Conservation (phyloP, 805 yeast species). For the Candida chilensis region DNA sequence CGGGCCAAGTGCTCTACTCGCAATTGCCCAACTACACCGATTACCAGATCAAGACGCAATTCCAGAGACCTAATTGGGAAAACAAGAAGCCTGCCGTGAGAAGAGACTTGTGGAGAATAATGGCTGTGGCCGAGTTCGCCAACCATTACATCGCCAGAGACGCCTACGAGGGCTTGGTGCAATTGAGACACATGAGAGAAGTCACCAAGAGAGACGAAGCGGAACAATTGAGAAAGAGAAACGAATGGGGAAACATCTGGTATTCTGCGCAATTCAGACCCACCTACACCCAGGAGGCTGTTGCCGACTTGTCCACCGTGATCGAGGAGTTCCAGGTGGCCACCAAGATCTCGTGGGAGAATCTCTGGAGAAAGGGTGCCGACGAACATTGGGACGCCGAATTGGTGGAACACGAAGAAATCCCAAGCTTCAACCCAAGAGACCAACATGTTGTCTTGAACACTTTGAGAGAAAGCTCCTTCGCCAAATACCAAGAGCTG, state of each 20-base stretch:
- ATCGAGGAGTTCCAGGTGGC: slow-evolving; percentile 52
- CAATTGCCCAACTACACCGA: slow-evolving; percentile 62
- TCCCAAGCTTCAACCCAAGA: slow-evolving; percentile 52
- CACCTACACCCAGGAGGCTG: slow-evolving; percentile 83
- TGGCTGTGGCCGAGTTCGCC: slow-evolving; percentile 73
- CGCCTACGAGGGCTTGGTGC: slow-evolving; percentile 66
- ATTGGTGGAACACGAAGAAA: slow-evolving; percentile 49
- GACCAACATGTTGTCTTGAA: slow-evolving; percentile 62
- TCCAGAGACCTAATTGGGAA: slow-evolving; percentile 82
- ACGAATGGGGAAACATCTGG: slow-evolving; percentile 78
- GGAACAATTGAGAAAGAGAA: slow-evolving; percentile 58
- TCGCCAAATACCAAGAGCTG: no score
- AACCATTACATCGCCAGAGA: slow-evolving; percentile 56
- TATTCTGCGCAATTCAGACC: slow-evolving; percentile 84
- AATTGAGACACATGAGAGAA: slow-evolving; percentile 69
- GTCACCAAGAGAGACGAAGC: slow-evolving; percentile 49
- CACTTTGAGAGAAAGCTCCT: slow-evolving; percentile 38
- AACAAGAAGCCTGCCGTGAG: slow-evolving; percentile 74
- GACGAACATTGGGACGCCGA: slow-evolving; percentile 59
- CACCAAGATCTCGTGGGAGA: slow-evolving; percentile 71
- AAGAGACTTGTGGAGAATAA: slow-evolving; percentile 82
- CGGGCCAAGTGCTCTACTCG: slow-evolving; percentile 85
- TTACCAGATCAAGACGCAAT: slow-evolving; percentile 59
- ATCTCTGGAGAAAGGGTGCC: slow-evolving; percentile 81
- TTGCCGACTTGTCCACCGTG: slow-evolving; percentile 69